phyloP scores from a whole-genome alignment of 495 filamentous ascomycete species.

The Eremomyces bilateralis region DNA sequence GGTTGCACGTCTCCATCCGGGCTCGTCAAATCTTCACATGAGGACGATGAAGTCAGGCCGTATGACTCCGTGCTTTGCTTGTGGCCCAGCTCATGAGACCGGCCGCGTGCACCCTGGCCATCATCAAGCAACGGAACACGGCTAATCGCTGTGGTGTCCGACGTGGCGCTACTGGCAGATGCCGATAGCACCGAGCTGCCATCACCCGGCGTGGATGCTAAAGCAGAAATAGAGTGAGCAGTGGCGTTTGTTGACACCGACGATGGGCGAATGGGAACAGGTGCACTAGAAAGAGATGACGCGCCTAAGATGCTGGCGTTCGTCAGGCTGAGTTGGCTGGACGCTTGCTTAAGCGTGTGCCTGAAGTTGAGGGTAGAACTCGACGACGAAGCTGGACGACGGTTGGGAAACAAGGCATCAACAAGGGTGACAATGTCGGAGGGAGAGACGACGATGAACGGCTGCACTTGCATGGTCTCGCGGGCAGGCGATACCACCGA shows the following conservation, averaged over 20 bases:
- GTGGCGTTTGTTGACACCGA: conserved; percentile 2
- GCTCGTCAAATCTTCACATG: no score
- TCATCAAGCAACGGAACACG: conserved; percentile 40
- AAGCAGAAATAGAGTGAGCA: background rate
- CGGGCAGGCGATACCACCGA: conserved; percentile 45
- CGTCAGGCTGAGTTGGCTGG: no score
- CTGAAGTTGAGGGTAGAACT: no score
- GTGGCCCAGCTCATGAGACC: conserved; percentile 1
- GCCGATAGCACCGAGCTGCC: conserved; percentile 33
- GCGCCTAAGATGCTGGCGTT: no score
- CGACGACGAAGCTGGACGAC: conserved; percentile 32
- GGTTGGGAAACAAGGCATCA: conserved; percentile 48
- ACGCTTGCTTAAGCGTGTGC: no score
- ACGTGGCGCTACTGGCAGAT: conserved; percentile 45
- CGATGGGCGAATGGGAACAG: conserved; percentile 19
- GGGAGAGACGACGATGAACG: conserved; percentile 52
- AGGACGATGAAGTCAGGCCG: no score
- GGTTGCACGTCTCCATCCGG: no score
- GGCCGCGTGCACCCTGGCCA: conserved; percentile 8
- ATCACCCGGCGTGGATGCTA: conserved; percentile 9
- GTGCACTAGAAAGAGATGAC: conserved; percentile 44
- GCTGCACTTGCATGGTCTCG: conserved; percentile 48
- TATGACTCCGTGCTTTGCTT: conserved; percentile 3
- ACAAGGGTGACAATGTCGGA: conserved; percentile 48
- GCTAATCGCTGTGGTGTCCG: conserved; percentile 43